Base-by-base conservation (phyloP, 441 rosid species). In the Erodium texanum region DNA sequence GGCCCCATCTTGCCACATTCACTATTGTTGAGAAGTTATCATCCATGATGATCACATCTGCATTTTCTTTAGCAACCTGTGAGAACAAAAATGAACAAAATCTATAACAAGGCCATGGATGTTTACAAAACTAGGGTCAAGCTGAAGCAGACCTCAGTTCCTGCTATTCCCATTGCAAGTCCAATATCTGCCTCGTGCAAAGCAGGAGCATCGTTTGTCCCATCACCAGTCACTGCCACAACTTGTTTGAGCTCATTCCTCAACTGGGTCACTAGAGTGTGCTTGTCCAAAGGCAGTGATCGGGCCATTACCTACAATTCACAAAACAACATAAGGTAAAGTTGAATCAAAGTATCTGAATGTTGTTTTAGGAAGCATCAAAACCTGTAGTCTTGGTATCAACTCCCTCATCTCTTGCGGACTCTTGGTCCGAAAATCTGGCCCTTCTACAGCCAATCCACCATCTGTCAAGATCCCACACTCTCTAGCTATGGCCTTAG, bases 141-240 rank as follows among this genome's bases (percentile, higher is more conserved):
- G 32, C 9, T 22, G 23, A 1, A 24, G 71, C 72, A 68, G 69
- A 89, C 96, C 83, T 85, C 87, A 67, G 87, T 85, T 72, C 89
- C 87, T 22, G 89, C 89, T 66, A 85, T 80, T 66, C 89, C 87
- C 89, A 85, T 85, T 5, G 89, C 85, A 34, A 85, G 83, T 68
- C 89, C 89, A 73, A 85, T 85, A 73, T 85, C 89, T 9, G 87
- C 83, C 68, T 83, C 87, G 56, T 87, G 86, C 82, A 87, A 75
- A 20, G 93, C 93, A 71, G 93, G 93, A 18, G 93, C 90, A 73
- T 85, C 87, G 36, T 85, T 85, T 68, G 89, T 85, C 62, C 89
- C 89, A 22, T 85, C 89, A 27, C 89, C 89, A 43, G 85, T 85
- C 68, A 83, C 89, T 29, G 89, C 85, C 36, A 85, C 87, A 15